Base-by-base conservation (phyloP, 495 filamentous ascomycete species). In the Penicillium parvum region DNA sequence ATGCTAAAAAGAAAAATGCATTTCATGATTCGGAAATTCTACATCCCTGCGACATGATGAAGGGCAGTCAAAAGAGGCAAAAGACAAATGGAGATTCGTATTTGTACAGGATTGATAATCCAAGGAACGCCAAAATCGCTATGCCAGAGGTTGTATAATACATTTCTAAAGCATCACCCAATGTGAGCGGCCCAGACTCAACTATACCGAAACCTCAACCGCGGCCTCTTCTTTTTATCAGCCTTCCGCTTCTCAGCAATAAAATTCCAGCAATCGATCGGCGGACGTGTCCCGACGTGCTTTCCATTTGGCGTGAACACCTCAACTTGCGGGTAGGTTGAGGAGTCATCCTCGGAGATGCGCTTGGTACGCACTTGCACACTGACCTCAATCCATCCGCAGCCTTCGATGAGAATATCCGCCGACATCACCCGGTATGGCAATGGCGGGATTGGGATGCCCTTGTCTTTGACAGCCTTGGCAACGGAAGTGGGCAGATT, bases 321-420 rank as follows among this genome's bases (percentile, higher is more conserved):
- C 48, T 97, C 92, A 5, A 99, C 72, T 14, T 78, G 71, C 3
- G 88, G 89, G 58, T 76, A 81, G 16, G 36, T 43, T 2, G 56
- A 37, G 7, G 40, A 36, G 16, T 64, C 61, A 5, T 46, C 36
- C 33, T 56, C 54, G 26, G 42, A 22, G 3, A 52, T 37, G 19
- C 58, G 47, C 45, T 67, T 77, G 17, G 74, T 76, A 16, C 90
- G 79, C 6, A 92, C 75, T 63, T 97, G 90, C 10, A 83, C 81
- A 5, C 78, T 83, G 14, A 99, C 61, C 60, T 99, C 92, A 6
- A 99, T 75, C 91, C 94, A 99, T 2, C 92, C 92, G 28, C 82
- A 81, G 14, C 91, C 87, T 52, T 96, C 89, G 25, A 99, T 81
- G 6, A 99, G 67, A 26, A 99, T 79, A 59, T 99, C 92, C 0